Base-by-base conservation (phyloP, 148 eudicot species). In the Cornus kousa region DNA sequence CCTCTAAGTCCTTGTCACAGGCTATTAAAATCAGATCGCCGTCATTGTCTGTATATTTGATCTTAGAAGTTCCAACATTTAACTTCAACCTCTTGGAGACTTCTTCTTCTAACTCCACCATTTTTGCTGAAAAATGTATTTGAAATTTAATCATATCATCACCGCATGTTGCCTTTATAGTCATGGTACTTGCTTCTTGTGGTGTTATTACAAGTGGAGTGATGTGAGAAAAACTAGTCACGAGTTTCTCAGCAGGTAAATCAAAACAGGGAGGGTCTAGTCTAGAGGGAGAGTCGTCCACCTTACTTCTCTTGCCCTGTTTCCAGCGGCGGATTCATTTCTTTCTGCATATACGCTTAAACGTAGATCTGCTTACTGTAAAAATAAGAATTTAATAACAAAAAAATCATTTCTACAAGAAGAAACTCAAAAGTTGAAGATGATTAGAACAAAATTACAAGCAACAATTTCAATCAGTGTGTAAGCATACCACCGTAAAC, bases 11-110 rank as follows among this genome's bases (percentile, higher is more conserved):
- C 2, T 39, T n/a, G 32, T 72, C 74, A 46, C 74, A 72, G 10
- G 74, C 31, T 40, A 46, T 46, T 40, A 72, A 46, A 39, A 37
- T 16, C 31, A 10, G n/a, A 39, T 72, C 74, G 7, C n/a, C 28
- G 46, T 72, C 74, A 22, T 46, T 62, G 23, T 72, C 74, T 5
- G 16, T 11, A 46, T 46, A 72, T 23, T 72, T 72, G 22, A 72
- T 32, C 19, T 72, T 46, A 23, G 8, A 20, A 19, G 55, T 40
- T n/a, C 17, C 31, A 14, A 11, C 7, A 0, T 19, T 39, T 11
- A 72, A 46, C 8, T 72, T 72, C 11, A 72, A 53, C 60, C 74
- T 72, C 43, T 37, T 40, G 16, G 23, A 17, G 6, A 72, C 74
- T 43, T 40, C 74, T 7, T 72, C 39, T 23, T 72, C 28, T 62